A percentile compares a stretch with the other conserved stretches of the same genome.
Conservation (phyloP, 73 alveolate genomes). For the Tetrahymena thermophila region DNA sequence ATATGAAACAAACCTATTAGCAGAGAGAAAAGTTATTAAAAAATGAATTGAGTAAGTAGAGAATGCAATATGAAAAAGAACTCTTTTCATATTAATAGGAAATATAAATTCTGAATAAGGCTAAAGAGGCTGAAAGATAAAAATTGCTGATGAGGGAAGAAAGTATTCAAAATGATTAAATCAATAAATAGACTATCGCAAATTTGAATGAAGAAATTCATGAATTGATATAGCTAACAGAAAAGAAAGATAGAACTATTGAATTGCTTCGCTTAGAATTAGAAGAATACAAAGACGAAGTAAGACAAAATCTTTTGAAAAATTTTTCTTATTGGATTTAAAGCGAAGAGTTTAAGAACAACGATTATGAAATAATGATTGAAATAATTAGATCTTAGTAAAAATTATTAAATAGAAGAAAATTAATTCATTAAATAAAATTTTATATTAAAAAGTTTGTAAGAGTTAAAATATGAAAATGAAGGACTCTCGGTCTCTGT, state of each 20-base stretch:
- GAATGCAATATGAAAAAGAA: not conserved
- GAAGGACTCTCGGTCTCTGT: not conserved
- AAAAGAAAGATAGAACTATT: not conserved
- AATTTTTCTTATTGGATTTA: not conserved
- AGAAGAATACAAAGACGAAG: not conserved
- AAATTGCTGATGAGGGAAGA: not conserved
- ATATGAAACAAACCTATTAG: not conserved
- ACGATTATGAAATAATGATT: not conserved
- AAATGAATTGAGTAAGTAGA: not conserved
- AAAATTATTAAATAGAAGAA: not conserved
- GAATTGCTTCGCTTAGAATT: not conserved
- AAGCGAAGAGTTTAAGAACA: not conserved
- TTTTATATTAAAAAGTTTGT: not conserved
- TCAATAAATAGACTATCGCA: not conserved
- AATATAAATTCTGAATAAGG: not conserved
- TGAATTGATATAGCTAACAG: not conserved
- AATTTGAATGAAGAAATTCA: not conserved
- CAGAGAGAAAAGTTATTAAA: not conserved
- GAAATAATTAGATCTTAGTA: not conserved
- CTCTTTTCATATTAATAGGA: not conserved
- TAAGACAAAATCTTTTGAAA: not conserved
- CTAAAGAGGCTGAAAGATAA: not conserved
- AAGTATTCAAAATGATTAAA: not conserved
- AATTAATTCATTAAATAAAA: not conserved
- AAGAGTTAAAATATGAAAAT: not conserved